Percentiles rank a stretch among this genome's conserved stretches.
These are phyloP conservation scores for Thozetella sp. DNA, from an alignment of 495 filamentous ascomycete species.

Conservation along the genomic window DNA sequence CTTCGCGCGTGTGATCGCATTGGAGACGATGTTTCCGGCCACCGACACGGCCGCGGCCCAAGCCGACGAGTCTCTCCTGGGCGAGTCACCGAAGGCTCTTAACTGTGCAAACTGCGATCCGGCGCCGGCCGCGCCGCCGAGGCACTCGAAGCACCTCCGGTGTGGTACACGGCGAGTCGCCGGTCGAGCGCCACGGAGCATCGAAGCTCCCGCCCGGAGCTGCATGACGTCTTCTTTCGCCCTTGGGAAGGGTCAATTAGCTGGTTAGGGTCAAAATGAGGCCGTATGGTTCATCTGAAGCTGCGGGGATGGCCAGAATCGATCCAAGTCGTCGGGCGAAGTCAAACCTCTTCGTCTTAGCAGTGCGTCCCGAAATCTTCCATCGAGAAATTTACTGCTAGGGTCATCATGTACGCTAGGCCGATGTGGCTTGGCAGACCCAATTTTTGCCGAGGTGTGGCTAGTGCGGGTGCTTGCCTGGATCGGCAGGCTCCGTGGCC, in stretches of 20 bases:
- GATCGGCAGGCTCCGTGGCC: too few species aligned
- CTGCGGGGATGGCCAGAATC: background rate
- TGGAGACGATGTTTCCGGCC: constrained; percentile 74
- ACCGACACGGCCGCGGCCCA: constrained; percentile 70
- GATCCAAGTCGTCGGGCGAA: background rate
- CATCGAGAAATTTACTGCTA: constrained; percentile 20
- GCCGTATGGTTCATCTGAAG: constrained; percentile 18
- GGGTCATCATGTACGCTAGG: background rate
- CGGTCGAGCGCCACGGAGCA: constrained; percentile 25
- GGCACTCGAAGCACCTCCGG: constrained; percentile 34
- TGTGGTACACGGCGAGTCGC: constrained; percentile 6
- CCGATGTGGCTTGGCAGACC: constrained; percentile 11
- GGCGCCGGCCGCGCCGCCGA: constrained; percentile 19
- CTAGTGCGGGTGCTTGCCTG: too few species aligned
- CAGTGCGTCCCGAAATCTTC: constrained; percentile 31
- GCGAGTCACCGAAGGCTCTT: constrained; percentile 38
- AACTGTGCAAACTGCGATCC: constrained; percentile 26
- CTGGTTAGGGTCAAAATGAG: constrained; percentile 13
- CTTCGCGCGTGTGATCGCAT: constrained; percentile 61
- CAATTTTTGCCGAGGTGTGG: background rate
- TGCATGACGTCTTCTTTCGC: constrained; percentile 33
- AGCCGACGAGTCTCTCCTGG: constrained; percentile 36
- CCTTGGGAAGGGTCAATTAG: constrained; percentile 25
- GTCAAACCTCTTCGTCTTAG: too few species aligned
- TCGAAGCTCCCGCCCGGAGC: constrained; percentile 37